phyloP scores from a whole-genome alignment of 2,329 filamentous ascomycete genomes.

The Fusarium sp. region DNA sequence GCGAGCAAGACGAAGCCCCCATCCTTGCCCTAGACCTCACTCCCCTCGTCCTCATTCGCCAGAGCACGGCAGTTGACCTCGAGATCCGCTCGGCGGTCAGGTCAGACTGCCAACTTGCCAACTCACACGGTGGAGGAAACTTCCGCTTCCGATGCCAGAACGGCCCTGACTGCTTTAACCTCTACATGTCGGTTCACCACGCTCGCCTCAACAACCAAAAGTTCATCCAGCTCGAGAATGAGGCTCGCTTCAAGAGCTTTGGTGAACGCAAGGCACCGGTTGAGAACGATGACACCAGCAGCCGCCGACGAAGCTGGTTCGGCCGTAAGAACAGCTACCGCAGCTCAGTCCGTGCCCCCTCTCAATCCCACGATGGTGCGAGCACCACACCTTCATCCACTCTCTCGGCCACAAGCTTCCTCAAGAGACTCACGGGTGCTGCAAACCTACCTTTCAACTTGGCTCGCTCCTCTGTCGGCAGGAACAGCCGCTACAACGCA shows the following conservation, averaged over 20 bases:
- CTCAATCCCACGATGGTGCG: constrained; percentile 77
- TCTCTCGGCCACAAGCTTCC: constrained; percentile 80
- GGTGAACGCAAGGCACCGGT: constrained; percentile 65
- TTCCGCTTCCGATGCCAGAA: constrained; percentile 90
- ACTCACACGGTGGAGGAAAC: constrained; percentile 72
- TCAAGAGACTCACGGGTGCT: constrained; percentile 79
- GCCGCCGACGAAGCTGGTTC: constrained; percentile 66
- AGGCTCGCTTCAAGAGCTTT: constrained; percentile 78
- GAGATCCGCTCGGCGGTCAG: constrained; percentile 91
- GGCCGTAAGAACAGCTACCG: constrained; percentile 74
- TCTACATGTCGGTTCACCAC: constrained; percentile 89
- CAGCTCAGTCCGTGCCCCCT: constrained; percentile 69
- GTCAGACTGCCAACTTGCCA: constrained; percentile 73
- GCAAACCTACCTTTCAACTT: constrained; percentile 83
- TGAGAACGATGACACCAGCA: constrained; percentile 60
- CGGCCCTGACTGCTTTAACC: constrained; percentile 78
- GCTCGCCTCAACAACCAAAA: constrained; percentile 93
- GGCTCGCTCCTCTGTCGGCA: constrained; percentile 78
- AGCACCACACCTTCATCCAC: constrained; percentile 70
- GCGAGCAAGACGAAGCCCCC: constrained; percentile 54
- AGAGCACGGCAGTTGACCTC: constrained; percentile 92
- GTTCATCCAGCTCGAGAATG: constrained; percentile 76
- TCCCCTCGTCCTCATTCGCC: constrained; percentile 87
- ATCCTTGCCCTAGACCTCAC: constrained; percentile 84
- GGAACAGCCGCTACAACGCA: constrained; percentile 61